These are phyloP conservation scores for Anethum foeniculum DNA, from an alignment of 140 eudicot species.

Conservation along the genomic window DNA sequence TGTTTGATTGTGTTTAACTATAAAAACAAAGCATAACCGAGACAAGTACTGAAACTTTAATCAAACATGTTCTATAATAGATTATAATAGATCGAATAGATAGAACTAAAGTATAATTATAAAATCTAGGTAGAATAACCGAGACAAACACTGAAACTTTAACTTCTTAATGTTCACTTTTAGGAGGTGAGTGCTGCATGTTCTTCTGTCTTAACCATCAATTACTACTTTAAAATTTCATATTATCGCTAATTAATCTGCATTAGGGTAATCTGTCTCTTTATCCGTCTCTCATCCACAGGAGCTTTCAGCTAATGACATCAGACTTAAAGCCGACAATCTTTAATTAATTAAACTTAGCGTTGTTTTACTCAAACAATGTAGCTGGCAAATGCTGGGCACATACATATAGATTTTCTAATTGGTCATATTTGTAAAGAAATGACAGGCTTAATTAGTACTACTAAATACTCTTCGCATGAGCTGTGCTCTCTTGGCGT, in stretches of 20 bases:
- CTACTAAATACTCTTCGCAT: not conserved
- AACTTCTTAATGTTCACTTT: slow-evolving; percentile 1
- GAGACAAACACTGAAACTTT: slow-evolving; percentile 4
- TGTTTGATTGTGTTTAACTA: too few species aligned
- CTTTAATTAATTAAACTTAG: not conserved
- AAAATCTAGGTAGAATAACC: not conserved
- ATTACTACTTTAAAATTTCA: not conserved
- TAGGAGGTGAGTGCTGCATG: not conserved
- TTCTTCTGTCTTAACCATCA: not conserved
- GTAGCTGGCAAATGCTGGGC: slow-evolving; percentile 14
- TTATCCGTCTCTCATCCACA: slow-evolving; percentile 7
- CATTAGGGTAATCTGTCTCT: not conserved
- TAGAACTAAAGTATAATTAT: not conserved
- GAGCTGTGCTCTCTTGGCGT: slow-evolving; percentile 12
- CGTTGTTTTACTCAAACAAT: not conserved
- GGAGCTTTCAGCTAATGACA: slow-evolving; percentile 10
- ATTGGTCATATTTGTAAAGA: not conserved
- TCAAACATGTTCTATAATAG: not conserved
- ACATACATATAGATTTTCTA: not conserved
- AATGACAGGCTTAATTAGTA: not conserved
- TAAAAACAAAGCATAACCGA: not conserved
- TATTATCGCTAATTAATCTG: not conserved
- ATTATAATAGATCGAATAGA: not conserved
- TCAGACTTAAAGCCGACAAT: slow-evolving; percentile 28
- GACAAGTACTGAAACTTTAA: not conserved